Evolutionary conservation across 2,329 filamentous ascomycete species (phyloP).

Genomic region (Cytospora leucostoma): DNA sequence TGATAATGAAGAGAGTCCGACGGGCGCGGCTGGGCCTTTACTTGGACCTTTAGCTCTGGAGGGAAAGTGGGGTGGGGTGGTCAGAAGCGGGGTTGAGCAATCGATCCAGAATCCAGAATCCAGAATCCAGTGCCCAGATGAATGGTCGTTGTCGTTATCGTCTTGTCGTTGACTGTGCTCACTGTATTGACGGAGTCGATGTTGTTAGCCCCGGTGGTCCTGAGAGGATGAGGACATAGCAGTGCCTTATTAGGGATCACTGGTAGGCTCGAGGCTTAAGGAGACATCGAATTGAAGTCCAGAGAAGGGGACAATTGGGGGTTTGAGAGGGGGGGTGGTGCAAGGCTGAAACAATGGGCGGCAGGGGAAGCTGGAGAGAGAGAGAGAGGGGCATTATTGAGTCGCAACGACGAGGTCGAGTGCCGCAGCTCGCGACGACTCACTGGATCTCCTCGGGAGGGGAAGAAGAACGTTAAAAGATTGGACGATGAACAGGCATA

Average conservation of each 20-base stretch:
- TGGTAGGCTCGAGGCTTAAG: too few species aligned
- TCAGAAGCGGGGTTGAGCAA: conserved; percentile 19
- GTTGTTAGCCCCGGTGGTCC: too few species aligned
- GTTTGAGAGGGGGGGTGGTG: neutral
- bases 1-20: conserved; percentile 11
- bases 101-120: neutral
- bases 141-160: too few species aligned
- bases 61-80: conserved; percentile 21
- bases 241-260: too few species aligned
- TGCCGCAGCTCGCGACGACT: neutral
- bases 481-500: neutral
- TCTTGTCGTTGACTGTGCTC: too few species aligned
- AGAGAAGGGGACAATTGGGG: neutral
- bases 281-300: neutral
- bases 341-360: neutral
- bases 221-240: too few species aligned
- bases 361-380: neutral
- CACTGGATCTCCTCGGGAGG: neutral
- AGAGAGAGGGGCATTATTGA: neutral
- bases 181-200: too few species aligned
- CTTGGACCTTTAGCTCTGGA: conserved; percentile 17
- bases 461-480: neutral
- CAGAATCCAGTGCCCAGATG: too few species aligned
- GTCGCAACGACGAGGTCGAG: neutral
- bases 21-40: conserved; percentile 14